Evolutionary conservation across 2,329 filamentous ascomycete genomes (phyloP).

Genomic region (Penicillium expansum): DNA sequence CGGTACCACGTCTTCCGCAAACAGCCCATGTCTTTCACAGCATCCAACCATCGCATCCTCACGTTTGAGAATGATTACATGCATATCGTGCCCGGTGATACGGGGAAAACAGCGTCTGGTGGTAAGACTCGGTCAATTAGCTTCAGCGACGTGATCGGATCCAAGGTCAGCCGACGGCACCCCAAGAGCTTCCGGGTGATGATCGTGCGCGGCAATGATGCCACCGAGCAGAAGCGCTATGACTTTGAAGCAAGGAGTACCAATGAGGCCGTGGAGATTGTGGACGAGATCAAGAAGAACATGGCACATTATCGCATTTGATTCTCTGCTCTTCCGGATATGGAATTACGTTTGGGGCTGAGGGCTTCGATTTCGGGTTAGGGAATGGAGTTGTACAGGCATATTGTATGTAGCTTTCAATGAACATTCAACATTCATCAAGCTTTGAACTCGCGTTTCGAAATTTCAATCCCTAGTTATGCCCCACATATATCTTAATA

Average conservation of each 20-base stretch:
- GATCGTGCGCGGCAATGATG: conserved; percentile 60
- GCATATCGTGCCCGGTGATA: conserved; percentile 60
- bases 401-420: not conserved
- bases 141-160: conserved; percentile 62
- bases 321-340: conserved; percentile 9
- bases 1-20: conserved; percentile 64
- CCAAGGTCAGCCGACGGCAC: conserved; percentile 63
- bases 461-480: no score
- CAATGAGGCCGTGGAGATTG: conserved; percentile 60
- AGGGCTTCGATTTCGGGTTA: not conserved
- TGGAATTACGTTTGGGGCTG: not conserved
- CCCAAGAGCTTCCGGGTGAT: conserved; percentile 62
- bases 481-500: no score
- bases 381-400: not conserved
- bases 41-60: conserved; percentile 59
- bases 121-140: conserved; percentile 61
- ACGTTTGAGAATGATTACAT: conserved; percentile 65
- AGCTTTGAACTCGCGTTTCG: not conserved
- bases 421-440: not conserved
- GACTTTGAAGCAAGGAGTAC: conserved; percentile 62
- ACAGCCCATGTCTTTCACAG: conserved; percentile 63
- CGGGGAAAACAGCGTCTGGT: conserved; percentile 54
- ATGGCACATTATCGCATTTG: conserved; percentile 48
- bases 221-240: conserved; percentile 63
- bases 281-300: conserved; percentile 61